Evolutionary conservation across 495 filamentous ascomycete species (phyloP).

Genomic region (Podospora conica): DNA sequence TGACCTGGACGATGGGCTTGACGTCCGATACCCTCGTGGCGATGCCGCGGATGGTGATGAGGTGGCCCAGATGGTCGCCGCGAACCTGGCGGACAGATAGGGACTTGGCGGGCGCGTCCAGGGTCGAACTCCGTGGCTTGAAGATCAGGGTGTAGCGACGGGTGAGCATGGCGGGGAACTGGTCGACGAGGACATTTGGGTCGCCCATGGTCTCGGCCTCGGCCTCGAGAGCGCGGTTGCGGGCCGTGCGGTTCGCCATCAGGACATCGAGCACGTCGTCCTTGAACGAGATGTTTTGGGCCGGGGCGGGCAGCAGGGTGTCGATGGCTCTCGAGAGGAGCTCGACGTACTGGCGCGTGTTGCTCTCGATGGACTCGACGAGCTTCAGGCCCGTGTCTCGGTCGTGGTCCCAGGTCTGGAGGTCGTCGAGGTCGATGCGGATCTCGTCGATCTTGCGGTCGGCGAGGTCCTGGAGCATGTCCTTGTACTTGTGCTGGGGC

Average conservation of each 20-base stretch:
- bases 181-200: slow-evolving; percentile 48
- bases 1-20: slow-evolving; percentile 93
- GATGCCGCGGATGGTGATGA: slow-evolving; percentile 94
- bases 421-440: slow-evolving; percentile 82
- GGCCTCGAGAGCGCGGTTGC: slow-evolving; percentile 68
- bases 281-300: slow-evolving; percentile 79
- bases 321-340: slow-evolving; percentile 84
- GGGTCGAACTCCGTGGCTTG: slow-evolving; percentile 74
- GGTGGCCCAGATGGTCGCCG: slow-evolving; percentile 82
- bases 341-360: slow-evolving; percentile 94
- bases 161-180: slow-evolving; percentile 88
- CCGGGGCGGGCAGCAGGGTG: slow-evolving; percentile 73
- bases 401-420: slow-evolving; percentile 68
- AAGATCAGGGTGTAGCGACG: slow-evolving; percentile 92
- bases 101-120: slow-evolving; percentile 69
- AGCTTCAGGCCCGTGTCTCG: slow-evolving; percentile 66
- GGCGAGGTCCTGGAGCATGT: slow-evolving; percentile 80
- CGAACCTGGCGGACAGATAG: slow-evolving; percentile 88
- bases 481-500: slow-evolving; percentile 82
- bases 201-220: slow-evolving; percentile 64
- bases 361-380: slow-evolving; percentile 76
- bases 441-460: slow-evolving; percentile 69
- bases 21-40: slow-evolving; percentile 94
- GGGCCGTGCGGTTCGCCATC: slow-evolving; percentile 80
- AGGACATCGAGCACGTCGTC: slow-evolving; percentile 96